These are phyloP conservation scores for Beta corolliflora DNA, from an alignment of 179 eudicot genomes.

Conservation along the genomic window DNA sequence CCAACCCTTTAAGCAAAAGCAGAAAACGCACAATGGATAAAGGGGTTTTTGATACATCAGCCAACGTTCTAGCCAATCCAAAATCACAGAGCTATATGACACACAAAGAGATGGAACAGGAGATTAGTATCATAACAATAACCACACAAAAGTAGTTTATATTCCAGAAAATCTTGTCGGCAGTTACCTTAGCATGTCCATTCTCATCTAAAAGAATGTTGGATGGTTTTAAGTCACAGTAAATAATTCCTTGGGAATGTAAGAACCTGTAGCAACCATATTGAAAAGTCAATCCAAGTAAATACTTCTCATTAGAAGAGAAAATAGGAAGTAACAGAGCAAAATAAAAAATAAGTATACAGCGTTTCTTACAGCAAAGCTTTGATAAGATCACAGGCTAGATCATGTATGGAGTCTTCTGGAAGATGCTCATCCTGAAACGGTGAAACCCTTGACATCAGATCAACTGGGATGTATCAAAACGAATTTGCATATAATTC, in stretches of 20 bases:
- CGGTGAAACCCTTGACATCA: slow-evolving; percentile 32
- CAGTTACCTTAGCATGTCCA: slow-evolving; percentile 79
- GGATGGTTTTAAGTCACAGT: slow-evolving; percentile 95
- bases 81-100: slow-evolving; percentile 88
- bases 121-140: slow-evolving; percentile 9
- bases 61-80: slow-evolving; percentile 84
- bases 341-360: slow-evolving; percentile 6
- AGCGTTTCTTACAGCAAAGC: slow-evolving; percentile 72
- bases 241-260: slow-evolving; percentile 89
- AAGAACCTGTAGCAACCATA: slow-evolving; percentile 55
- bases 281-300: background rate
- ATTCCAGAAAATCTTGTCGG: background rate
- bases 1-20: slow-evolving; percentile 3
- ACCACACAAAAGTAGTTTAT: background rate
- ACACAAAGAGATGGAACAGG: slow-evolving; percentile 7
- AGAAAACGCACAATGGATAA: slow-evolving; percentile 58
- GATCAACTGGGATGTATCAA: slow-evolving; percentile 1
- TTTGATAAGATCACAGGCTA: slow-evolving; percentile 70
- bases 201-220: slow-evolving; percentile 91
- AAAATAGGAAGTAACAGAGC: background rate
- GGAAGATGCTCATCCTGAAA: slow-evolving; percentile 75
- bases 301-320: background rate
- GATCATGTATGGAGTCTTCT: slow-evolving; percentile 88
- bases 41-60: slow-evolving; percentile 66
- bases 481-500: background rate